These are phyloP conservation scores for Polyporus arcularius DNA, from an alignment of 768 basidiomycete genomes.

Conservation along the genomic window DNA sequence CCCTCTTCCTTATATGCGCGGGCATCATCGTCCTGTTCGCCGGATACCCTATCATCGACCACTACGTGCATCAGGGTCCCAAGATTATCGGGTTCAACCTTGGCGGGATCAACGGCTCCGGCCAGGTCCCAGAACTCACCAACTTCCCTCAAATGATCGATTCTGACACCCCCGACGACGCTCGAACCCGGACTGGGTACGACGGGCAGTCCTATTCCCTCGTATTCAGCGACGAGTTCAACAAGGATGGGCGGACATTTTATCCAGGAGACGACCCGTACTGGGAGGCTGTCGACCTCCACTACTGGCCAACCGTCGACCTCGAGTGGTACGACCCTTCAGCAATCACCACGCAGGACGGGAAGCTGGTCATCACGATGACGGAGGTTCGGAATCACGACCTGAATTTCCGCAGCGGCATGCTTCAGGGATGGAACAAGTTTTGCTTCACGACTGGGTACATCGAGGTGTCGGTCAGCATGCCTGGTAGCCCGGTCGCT, in stretches of 20 bases:
- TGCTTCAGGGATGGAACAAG: conserved; percentile 91
- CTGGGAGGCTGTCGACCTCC: conserved; percentile 85
- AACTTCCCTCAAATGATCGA: conserved; percentile 76
- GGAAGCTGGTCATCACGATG: conserved; percentile 82
- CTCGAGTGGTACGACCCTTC: conserved; percentile 75
- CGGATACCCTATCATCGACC: conserved; percentile 82
- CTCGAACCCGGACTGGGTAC: conserved; percentile 56
- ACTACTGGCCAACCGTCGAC: conserved; percentile 84
- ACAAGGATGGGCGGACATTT: conserved; percentile 69
- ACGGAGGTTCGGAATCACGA: conserved; percentile 69
- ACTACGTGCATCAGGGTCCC: conserved; percentile 35
- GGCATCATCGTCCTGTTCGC: conserved; percentile 81
- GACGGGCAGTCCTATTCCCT: conserved; percentile 82
- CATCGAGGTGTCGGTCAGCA: conserved; percentile 77
- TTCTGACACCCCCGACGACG: conserved; percentile 64
- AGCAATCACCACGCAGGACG: conserved; percentile 73
- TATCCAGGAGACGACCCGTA: conserved; percentile 81
- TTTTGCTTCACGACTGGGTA: conserved; percentile 94
- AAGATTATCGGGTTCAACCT: conserved; percentile 68
- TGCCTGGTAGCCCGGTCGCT: conserved; percentile 61
- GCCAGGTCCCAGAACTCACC: conserved; percentile 81
- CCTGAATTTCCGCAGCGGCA: conserved; percentile 83
- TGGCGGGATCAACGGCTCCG: conserved; percentile 85
- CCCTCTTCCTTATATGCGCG: conserved; percentile 65
- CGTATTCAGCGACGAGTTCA: conserved; percentile 89